Evolutionary conservation across 768 basidiomycete genomes (phyloP).

Genomic region (Phlebiopsis flavidoalba): DNA sequence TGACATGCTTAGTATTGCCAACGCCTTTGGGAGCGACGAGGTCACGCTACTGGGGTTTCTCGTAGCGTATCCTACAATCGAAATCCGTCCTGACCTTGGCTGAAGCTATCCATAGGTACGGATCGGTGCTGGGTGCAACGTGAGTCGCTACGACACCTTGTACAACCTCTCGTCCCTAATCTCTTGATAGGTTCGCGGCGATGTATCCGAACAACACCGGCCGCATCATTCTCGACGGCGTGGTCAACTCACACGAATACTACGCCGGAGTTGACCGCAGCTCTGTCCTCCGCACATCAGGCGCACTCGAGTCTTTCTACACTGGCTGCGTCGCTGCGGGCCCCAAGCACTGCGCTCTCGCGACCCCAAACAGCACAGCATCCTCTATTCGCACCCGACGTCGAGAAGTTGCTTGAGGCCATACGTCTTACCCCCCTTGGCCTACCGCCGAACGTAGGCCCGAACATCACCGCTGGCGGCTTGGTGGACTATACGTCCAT

Average conservation of each 20-base stretch:
- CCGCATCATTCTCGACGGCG: slow-evolving; percentile 25
- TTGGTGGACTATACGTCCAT: background rate
- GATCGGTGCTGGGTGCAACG: slow-evolving; percentile 1
- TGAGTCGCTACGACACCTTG: background rate
- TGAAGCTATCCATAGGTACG: background rate
- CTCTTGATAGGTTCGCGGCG: slow-evolving; percentile 2
- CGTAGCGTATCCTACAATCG: background rate
- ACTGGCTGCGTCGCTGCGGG: background rate
- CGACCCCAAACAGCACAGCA: background rate
- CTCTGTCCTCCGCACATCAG: background rate
- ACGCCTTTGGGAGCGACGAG: slow-evolving; percentile 13
- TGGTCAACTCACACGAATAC: slow-evolving; percentile 17
- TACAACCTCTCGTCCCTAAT: background rate
- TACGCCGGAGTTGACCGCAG: slow-evolving; percentile 5
- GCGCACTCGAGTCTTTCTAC: background rate
- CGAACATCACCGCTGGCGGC: background rate
- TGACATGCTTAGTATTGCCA: slow-evolving; percentile 17
- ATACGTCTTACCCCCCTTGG: background rate
- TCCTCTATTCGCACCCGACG: background rate
- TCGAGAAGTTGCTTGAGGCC: background rate
- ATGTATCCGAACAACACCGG: slow-evolving; percentile 17
- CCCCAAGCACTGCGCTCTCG: background rate
- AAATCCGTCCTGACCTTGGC: background rate
- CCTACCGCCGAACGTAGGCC: background rate
- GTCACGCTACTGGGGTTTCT: slow-evolving; percentile 18